phyloP scores from a whole-genome alignment of 1,284 basidiomycete genomes.

The Blastosporella zonata region DNA sequence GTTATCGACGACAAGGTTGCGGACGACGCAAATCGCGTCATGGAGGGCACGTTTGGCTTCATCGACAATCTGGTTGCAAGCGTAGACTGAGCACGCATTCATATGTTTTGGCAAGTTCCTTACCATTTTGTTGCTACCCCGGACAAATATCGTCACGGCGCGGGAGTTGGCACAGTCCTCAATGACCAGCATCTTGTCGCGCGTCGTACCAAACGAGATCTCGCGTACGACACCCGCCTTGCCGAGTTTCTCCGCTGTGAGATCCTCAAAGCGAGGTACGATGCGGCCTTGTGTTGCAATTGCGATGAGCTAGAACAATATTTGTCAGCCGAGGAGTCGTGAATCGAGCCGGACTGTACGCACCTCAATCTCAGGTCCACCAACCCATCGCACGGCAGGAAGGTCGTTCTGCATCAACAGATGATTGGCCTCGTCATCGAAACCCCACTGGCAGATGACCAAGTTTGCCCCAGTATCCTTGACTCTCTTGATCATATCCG shows the following conservation, averaged over 20 bases:
- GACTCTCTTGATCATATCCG: slow-evolving; percentile 95
- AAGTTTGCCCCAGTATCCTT: slow-evolving; percentile 98
- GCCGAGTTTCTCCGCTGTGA: slow-evolving; percentile 89
- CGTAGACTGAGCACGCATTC: neutral
- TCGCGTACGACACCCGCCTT: slow-evolving; percentile 92
- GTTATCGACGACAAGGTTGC: slow-evolving; percentile 94
- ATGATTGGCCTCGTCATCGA: slow-evolving; percentile 99
- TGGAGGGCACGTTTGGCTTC: slow-evolving; percentile 97
- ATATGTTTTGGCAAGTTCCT: slow-evolving; percentile 17
- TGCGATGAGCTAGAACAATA: slow-evolving; percentile 74
- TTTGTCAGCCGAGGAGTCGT: slow-evolving; percentile 2
- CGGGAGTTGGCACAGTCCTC: slow-evolving; percentile 97
- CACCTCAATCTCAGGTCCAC: slow-evolving; percentile 98
- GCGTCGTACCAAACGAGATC: slow-evolving; percentile 93
- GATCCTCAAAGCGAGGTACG: slow-evolving; percentile 96
- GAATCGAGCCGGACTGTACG: slow-evolving; percentile 17
- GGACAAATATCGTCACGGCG: slow-evolving; percentile 96
- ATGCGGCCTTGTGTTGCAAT: slow-evolving; percentile 99
- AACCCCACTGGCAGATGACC: slow-evolving; percentile 99
- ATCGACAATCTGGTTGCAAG: slow-evolving; percentile 79
- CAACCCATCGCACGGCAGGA: slow-evolving; percentile 99
- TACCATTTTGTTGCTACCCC: slow-evolving; percentile 99
- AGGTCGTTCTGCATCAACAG: slow-evolving; percentile 96
- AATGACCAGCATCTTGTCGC: slow-evolving; percentile 99
- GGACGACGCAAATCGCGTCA: slow-evolving; percentile 96